Base-by-base conservation (phyloP, 2,329 filamentous ascomycete genomes). In the Clonostachys sp. region DNA sequence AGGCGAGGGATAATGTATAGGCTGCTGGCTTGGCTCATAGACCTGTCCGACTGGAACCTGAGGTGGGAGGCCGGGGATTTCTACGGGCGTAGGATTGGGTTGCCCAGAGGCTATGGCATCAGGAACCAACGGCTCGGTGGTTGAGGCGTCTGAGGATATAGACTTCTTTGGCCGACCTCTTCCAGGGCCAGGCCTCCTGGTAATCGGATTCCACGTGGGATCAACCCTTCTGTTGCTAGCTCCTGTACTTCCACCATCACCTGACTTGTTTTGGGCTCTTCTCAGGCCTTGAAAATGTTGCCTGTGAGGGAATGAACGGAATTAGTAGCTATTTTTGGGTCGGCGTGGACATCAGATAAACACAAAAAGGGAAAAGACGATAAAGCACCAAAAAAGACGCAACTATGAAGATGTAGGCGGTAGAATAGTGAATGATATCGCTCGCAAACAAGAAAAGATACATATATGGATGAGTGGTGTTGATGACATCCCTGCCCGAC, bases 221-320 rank as follows among this genome's bases (percentile, higher is more conserved):
- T 83, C 78, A 47, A 65, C 39, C 49, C 65, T 72, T 40, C 66
- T 62, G 18, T 67, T 53, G 40, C 51, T 65, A 17, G 73, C 68
- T 10, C 56, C 50, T 24, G 51, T 42, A 18, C 58, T 48, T 9
- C 68, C 64, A 49, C 64, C 68, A 6, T 63, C 46, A 16, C 80
- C 78, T 16, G 67, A 59, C 56, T 81, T 81, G 54, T 77, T 73
- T 55, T 80, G 76, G 18, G 76, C 71, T 40, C 79, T 66, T 24
- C 78, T 70, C 16, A 83, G 70, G 30, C 78, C 78, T 56, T 83
- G 80, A 48, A 83, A 83, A 56, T 83, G 80, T 68, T 83, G 80
- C 36, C 79, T 83, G 42, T 35, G 35, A 30, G 9, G 9, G 10
- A 39, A 39, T 39, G 7, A 18, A 39, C 14, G 17, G 14, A 39